A percentile compares a stretch with the other conserved stretches of the same genome.
These are phyloP conservation scores for Debaryomyces fabryi DNA, from an alignment of 1,139 yeast genomes.

Conservation along the genomic window DNA sequence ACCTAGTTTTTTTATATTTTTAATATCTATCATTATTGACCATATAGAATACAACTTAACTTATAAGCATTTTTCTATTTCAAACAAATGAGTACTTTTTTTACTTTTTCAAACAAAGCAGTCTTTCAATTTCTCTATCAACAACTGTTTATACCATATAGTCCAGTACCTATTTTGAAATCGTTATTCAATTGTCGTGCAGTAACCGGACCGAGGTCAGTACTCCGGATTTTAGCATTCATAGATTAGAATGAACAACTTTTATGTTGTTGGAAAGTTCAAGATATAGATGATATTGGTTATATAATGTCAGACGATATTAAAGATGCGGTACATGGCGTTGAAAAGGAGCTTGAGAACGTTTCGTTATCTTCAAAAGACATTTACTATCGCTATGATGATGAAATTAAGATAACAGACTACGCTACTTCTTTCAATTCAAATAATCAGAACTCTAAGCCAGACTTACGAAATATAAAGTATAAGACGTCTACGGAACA, in stretches of 20 bases:
- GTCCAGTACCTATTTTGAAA: background rate
- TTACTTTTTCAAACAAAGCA: conserved; percentile 15
- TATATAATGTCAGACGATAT: conserved; percentile 1
- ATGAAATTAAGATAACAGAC: conserved; percentile 13
- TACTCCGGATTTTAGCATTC: background rate
- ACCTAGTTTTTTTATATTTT: conserved; percentile 50
- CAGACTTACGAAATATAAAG: conserved; percentile 38
- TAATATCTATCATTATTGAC: background rate
- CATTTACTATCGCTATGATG: conserved; percentile 9
- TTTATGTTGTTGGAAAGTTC: background rate
- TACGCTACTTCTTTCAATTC: conserved; percentile 25
- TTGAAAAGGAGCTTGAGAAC: background rate
- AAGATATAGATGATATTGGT: background rate
- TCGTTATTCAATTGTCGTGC: background rate
- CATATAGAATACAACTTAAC: background rate
- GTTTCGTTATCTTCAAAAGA: background rate
- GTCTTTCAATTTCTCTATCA: background rate
- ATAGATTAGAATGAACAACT: background rate
- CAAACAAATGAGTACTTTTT: background rate
- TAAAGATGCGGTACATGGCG: background rate
- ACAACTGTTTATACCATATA: background rate
- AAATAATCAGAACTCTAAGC: conserved; percentile 19
- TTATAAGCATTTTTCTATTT: background rate
- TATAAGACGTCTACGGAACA: conserved; percentile 52
- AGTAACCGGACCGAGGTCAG: background rate